Evolutionary conservation across 208 protist genomes (phyloP).

Genomic region (Tritrichomonas musculus): DNA sequence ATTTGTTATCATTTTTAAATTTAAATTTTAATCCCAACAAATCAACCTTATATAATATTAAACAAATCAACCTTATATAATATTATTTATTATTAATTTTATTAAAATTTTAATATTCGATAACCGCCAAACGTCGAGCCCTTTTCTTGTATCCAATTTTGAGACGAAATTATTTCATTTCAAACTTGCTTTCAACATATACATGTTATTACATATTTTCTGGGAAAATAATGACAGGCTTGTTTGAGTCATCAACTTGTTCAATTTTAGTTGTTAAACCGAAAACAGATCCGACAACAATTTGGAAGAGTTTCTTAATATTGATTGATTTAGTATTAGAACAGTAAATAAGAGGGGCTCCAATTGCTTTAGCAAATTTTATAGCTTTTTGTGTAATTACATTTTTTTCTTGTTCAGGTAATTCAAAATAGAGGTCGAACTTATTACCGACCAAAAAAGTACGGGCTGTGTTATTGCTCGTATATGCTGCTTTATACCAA

Average conservation of each 20-base stretch:
- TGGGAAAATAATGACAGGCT: background rate
- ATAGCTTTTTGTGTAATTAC: constrained; percentile 12
- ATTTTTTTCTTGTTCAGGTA: background rate
- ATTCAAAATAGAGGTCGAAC: constrained; percentile 19
- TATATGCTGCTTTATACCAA: background rate
- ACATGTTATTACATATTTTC: no score
- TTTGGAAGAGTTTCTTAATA: constrained; percentile 19
- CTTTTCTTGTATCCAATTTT: no score
- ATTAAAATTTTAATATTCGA: no score
- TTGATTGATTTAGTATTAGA: constrained; percentile 15
- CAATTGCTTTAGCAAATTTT: background rate
- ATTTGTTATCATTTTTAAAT: no score
- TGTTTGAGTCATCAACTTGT: background rate
- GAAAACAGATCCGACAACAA: background rate
- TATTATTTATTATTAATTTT: no score
- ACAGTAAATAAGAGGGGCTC: constrained; percentile 7
- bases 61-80: no score
- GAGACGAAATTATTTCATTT: no score
- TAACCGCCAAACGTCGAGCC: no score
- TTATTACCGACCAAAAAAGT: constrained; percentile 27
- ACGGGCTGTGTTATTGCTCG: background rate
- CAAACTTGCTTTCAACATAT: no score
- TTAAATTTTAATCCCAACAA: no score
- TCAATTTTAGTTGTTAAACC: background rate
- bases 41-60: no score